Base-by-base conservation (phyloP, 1,284 basidiomycete genomes). In the Sanguinoderma infundibulare region DNA sequence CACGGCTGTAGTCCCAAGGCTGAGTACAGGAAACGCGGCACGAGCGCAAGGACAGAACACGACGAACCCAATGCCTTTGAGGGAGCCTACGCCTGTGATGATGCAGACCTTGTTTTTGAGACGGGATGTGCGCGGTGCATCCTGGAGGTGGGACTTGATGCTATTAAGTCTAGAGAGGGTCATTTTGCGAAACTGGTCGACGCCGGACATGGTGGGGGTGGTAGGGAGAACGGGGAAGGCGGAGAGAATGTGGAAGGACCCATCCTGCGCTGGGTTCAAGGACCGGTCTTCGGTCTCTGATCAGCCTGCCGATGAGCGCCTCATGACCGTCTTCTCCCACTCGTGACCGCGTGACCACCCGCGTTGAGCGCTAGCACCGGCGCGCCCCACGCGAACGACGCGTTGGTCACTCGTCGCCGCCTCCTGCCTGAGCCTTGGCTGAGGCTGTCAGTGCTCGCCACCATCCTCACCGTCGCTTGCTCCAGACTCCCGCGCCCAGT, bases 21-120 rank as follows among this genome's bases (percentile, higher is more conserved):
- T 35, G 12, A 34, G 32, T 3, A n/a, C 32, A 50, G n/a, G 35
- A 49, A n/a, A n/a, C n/a, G 57, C 57, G 63, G 59, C 57, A 57
- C 52, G 53, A 42, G 54, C 14, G 50, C 26, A 20, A 34, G 40
- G 59, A 47, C 20, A 34, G 49, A 35, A 36, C 32, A 24, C 9
- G 32, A 51, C 61, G n/a, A 14, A 92, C 92, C 94, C 94, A 65
- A 96, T 96, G 28, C 94, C 94, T 70, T 89, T 89, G 66, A 91
- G 71, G 20, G 92, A 94, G 28, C 90, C 89, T 28, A 90, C 92
- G 15, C 96, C 96, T 0, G 96, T 98, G 65, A 98, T 85, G 66
- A 98, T 84, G 70, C 91, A 94, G n/a, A 96, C 93, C 76, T 96
- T 97, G 66, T 83, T 87, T 69, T 83, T 82, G 66, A 97, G 81